Evolutionary conservation across 2,329 filamentous ascomycete species (phyloP), one percentile per base, ranked within the genome.

Genomic region (Neofusicoccum cordaticola): DNA sequence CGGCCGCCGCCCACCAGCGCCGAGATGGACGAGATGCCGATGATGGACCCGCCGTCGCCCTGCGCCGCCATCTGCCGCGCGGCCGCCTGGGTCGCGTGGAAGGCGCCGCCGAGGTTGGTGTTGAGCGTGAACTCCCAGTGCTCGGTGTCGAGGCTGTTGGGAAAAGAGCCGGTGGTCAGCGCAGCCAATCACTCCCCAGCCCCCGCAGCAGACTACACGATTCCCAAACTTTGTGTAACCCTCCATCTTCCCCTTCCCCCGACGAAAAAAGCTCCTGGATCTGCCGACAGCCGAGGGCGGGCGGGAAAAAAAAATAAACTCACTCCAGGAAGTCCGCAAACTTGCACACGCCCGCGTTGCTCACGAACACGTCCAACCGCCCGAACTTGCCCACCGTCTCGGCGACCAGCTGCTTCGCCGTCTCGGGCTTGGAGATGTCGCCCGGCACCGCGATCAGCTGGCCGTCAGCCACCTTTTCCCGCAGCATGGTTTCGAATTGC

Each of bases 41-140:
- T 94, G 71, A 97, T 95, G 71, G 86, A 89, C 39, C 93, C 93
- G 15, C 92, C 91, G 6, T 74, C 71, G 0, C 88, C 86, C 1
- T 82, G 80, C 39, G 78, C 79, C 0, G 89, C 88, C 90, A 97
- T 95, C 75, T 95, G 91, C 2, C 88, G 85, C 1, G 91, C 92
- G 1, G 92, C 93, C 0, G 92, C 91, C 81, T 96, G 93, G 22
- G 90, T 89, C 41, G 91, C 85, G 80, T 93, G 93, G 80, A 96
- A 96, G n/a, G 92, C 90, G 50, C 93, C 93, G 69, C 89, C 88
- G 69, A 97, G 87, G 78, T 97, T 97, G 57, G 91, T 94, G 42
- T 85, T 82, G 45, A 96, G 82, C 2, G 92, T 96, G 63, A 83
- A 82, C 67, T 85, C 80, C 72, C 93, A 90, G 63, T 96, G 86